Percentiles rank a stretch among this genome's conserved stretches.
Conservation (phyloP, 306 rosid species). For the Quercus mongolica region DNA sequence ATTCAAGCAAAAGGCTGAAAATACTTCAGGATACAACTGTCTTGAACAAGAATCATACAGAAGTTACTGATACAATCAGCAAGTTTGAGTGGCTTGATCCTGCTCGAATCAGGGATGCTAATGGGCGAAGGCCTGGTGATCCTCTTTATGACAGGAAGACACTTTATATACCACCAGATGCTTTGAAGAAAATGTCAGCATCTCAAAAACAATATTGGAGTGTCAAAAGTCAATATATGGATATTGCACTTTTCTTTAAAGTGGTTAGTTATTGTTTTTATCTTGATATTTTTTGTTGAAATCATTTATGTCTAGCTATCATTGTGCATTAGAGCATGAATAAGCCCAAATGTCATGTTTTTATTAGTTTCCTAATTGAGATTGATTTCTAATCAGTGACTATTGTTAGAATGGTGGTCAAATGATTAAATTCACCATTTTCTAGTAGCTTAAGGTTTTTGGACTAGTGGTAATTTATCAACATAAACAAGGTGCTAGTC, state of each 20-base stretch:
- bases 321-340: background rate
- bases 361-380: background rate
- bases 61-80: slow-evolving; percentile 49
- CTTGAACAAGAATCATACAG: slow-evolving; percentile 36
- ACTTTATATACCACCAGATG: slow-evolving; percentile 76
- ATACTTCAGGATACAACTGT: slow-evolving; percentile 46
- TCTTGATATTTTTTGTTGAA: background rate
- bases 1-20: slow-evolving; percentile 61
- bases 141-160: slow-evolving; percentile 70
- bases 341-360: background rate
- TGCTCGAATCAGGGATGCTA: slow-evolving; percentile 73
- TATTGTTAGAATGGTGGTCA: too few relatives aligned
- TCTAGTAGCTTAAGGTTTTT: too few relatives aligned
- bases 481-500: background rate
- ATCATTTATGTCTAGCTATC: background rate
- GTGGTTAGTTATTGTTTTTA: slow-evolving; percentile 64
- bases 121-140: slow-evolving; percentile 58
- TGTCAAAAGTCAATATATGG: slow-evolving; percentile 91
- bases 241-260: slow-evolving; percentile 81
- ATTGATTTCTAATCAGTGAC: background rate
- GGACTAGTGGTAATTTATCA: too few relatives aligned
- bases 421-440: too few relatives aligned
- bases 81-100: slow-evolving; percentile 95
- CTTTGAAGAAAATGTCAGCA: slow-evolving; percentile 77
- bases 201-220: slow-evolving; percentile 95